Percentiles rank a stretch among this genome's conserved stretches.
phyloP scores from a whole-genome alignment of 179 eudicot species.

The Pouteria campechiana region DNA sequence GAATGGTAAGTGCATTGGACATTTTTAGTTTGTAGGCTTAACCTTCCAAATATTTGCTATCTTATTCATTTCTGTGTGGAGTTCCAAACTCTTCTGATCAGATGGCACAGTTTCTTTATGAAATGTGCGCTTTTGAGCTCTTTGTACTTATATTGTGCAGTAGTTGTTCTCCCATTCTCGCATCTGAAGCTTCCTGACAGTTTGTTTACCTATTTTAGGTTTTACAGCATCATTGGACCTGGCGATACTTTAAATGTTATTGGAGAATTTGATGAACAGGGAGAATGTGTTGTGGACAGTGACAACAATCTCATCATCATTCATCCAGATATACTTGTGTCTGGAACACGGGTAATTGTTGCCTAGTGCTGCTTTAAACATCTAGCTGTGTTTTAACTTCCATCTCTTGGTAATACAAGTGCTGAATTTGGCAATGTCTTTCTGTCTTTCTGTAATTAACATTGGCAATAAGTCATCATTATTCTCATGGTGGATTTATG shows the following conservation, averaged over 20 bases:
- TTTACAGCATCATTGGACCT: conserved; percentile 70
- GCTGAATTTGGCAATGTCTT: background rate
- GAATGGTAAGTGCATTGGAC: conserved; percentile 88
- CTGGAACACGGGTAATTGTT: conserved; percentile 85
- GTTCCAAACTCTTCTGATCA: too few species aligned
- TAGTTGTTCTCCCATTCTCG: too few species aligned
- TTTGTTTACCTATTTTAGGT: conserved; percentile 43
- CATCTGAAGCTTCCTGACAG: too few species aligned
- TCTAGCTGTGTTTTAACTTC: background rate
- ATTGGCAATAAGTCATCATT: conserved; percentile 1
- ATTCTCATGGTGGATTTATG: background rate
- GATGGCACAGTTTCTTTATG: too few species aligned
- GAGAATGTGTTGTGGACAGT: conserved; percentile 64
- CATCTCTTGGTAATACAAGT: background rate
- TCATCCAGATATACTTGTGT: conserved; percentile 76
- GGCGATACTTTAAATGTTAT: conserved; percentile 83
- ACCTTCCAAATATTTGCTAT: too few species aligned
- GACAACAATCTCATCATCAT: conserved; percentile 69
- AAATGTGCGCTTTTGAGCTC: too few species aligned
- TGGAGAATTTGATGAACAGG: conserved; percentile 68
- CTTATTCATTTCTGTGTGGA: too few species aligned
- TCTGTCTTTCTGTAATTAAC: background rate
- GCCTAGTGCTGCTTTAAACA: background rate
- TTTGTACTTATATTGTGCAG: too few species aligned
- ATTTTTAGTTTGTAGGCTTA: too few species aligned